Base-by-base conservation (phyloP, 75 land plant species). In the Gnetum montanum region DNA sequence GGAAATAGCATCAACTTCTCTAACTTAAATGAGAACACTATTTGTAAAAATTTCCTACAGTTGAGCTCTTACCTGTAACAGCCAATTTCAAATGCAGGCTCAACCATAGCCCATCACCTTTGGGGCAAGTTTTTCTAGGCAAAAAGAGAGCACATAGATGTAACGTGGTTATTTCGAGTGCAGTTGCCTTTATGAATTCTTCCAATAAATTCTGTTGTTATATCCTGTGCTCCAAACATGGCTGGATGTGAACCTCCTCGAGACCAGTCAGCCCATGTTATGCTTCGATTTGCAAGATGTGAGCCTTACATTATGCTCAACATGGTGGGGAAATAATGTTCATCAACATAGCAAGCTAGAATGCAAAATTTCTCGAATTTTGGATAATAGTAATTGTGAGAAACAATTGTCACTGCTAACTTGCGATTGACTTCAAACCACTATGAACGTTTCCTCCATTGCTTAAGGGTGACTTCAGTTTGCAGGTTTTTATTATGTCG, bases 301-400 rank as follows among this genome's bases (percentile, higher is more conserved):
- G 71, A 33, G 3, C 70, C 55, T 10, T 55, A 49, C 43, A 66
- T 27, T 19, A 81, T 78, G 36, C 52, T 62, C 31, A 85, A 27
- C 78, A 85, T 68, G 10, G 84, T 81, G 8, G 69, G 84, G 41
- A 80, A 61, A 35, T 83, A 83, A 35, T 83, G 87, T 49, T 83
- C 87, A 49, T 83, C 87, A 8, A 80, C 85, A 55, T 83, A 83
- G 40, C 84, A 83, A 1, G 52, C 41, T 28, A 80, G 85, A 37
- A 29, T 40, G 43, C 87, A 83, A 48, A 72, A 76, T 16, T 76
- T 55, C 35, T 49, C 56, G 29, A 83, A 83, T 58, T 63, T 80
- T 1, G 80, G 80, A 56, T 80, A 83, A 49, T 76, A 83, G 24
- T n/a, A 53, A 23, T 6, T 61, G 43, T 83, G 84, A 34, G 71